Percentiles rank a stretch among this genome's conserved stretches.
phyloP scores from a whole-genome alignment of 1,284 basidiomycete genomes.

The Ustilago curta region DNA sequence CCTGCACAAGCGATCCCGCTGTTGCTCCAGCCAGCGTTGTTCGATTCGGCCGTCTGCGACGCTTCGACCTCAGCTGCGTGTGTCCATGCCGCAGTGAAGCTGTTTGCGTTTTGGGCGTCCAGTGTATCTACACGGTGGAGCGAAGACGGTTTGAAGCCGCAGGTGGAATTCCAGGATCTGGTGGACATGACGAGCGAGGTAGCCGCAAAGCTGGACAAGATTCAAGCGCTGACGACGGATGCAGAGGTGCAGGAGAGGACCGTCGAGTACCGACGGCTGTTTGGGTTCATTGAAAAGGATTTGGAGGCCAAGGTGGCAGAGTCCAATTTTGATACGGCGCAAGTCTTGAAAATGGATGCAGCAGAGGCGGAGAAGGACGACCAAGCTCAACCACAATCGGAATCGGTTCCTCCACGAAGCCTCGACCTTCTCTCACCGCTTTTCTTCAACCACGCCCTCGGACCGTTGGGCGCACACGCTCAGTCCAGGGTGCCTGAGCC shows the following conservation, averaged over 20 bases:
- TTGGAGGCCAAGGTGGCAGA: slow-evolving; percentile 69
- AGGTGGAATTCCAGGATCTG: slow-evolving; percentile 74
- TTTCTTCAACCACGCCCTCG: slow-evolving; percentile 83
- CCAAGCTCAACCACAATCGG: background rate
- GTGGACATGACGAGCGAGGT: slow-evolving; percentile 77
- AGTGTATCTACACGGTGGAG: slow-evolving; percentile 82
- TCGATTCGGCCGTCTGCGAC: slow-evolving; percentile 33
- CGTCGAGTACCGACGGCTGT: slow-evolving; percentile 81
- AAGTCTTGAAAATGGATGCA: background rate
- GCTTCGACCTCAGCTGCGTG: slow-evolving; percentile 71
- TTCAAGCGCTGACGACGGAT: slow-evolving; percentile 74
- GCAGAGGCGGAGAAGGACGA: background rate
- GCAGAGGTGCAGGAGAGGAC: slow-evolving; percentile 93
- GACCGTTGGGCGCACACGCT: slow-evolving; percentile 82
- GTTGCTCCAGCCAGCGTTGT: slow-evolving; percentile 72
- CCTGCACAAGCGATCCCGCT: slow-evolving; percentile 67
- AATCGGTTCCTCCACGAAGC: slow-evolving; percentile 77
- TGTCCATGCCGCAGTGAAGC: slow-evolving; percentile 84
- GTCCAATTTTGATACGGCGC: background rate
- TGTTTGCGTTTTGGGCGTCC: slow-evolving; percentile 86
- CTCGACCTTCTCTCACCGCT: slow-evolving; percentile 86
- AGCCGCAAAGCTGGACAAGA: slow-evolving; percentile 74
- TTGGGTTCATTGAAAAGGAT: slow-evolving; percentile 84
- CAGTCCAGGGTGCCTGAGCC: slow-evolving; percentile 84
- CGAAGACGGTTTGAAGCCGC: slow-evolving; percentile 76